A percentile compares a stretch with the other conserved stretches of the same genome.
These are phyloP conservation scores for Calocybe cyanea DNA, from an alignment of 768 basidiomycete species.

Conservation along the genomic window DNA sequence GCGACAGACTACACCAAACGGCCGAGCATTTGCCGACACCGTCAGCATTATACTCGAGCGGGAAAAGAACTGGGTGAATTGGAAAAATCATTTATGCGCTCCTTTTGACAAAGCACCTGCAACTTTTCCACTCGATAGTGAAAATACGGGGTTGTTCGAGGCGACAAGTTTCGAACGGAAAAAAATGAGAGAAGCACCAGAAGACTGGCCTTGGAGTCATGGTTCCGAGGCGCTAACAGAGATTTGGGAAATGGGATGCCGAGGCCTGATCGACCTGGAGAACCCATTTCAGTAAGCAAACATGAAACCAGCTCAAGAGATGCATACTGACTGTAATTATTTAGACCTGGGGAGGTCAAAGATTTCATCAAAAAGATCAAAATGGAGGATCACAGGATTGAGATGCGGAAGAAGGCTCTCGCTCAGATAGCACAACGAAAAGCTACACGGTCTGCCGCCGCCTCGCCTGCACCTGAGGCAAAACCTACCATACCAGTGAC, in stretches of 20 bases:
- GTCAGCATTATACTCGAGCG: conserved; percentile 68
- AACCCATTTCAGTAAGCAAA: conserved; percentile 59
- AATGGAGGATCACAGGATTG: conserved; percentile 61
- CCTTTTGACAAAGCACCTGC: conserved; percentile 76
- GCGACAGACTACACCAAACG: conserved; percentile 73
- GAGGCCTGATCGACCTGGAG: conserved; percentile 57
- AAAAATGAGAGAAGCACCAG: conserved; percentile 53
- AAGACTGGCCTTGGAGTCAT: conserved; percentile 60
- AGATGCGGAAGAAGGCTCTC: conserved; percentile 41
- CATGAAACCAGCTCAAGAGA: background rate
- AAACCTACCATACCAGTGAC: conserved; percentile 9
- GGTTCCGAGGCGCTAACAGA: conserved; percentile 74
- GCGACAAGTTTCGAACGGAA: conserved; percentile 49
- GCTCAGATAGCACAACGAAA: conserved; percentile 27
- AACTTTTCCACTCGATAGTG: conserved; percentile 43
- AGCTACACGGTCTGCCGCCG: conserved; percentile 19
- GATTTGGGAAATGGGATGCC: conserved; percentile 82
- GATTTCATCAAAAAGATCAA: conserved; percentile 72
- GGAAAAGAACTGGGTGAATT: conserved; percentile 87
- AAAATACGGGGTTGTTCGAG: conserved; percentile 56
- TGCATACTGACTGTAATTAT: background rate
- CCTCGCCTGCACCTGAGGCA: conserved; percentile 16
- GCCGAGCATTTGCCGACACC: conserved; percentile 72
- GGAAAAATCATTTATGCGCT: conserved; percentile 82
- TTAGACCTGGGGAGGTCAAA: conserved; percentile 73